Base-by-base conservation (phyloP, 345 rosid genomes). In the Noccaea caerulescens region DNA sequence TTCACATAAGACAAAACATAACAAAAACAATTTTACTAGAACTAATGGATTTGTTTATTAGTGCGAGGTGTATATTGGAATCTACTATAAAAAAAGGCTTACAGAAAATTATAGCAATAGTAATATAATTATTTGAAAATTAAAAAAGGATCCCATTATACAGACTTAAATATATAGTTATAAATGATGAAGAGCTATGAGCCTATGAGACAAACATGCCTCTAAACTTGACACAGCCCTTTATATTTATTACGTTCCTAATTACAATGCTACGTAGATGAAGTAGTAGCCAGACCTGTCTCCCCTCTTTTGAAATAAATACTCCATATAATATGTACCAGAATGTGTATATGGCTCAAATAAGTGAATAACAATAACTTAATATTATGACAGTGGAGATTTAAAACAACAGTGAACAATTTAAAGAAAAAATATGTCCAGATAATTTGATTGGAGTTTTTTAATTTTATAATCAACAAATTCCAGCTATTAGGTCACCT, bases 181-280 rank as follows among this genome's bases (percentile, higher is more conserved):
- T 44, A 54, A 30, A 72, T 53, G 64, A 33, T 8, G 69, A 60
- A 75, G 42, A 68, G 79, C 79, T 68, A 68, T n/a, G 69, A 55
- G 79, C 74, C 79, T 68, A 68, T n/a, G 69, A 55, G 79, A 75
- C 79, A 68, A 75, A 75, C 74, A 75, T 75, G 79, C 79, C 69
- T 68, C 68, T 45, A 63, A 68, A 61, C 58, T 68, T 75, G 74
- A 60, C 78, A 68, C 54, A 53, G 74, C 14, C 64, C 69, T 68
- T 54, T 62, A 54, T 54, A 75, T 75, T 75, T 75, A 68, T 68
- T 75, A 55, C 74, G 74, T 75, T 75, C 69, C 79, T 75, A 75
- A 75, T 75, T 76, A 76, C 80, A 76, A 76, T 76, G 79, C 75
- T 76, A 69, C 71, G 51, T 56, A 32, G 10, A 56, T 56, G 42